phyloP scores from a whole-genome alignment of 371 early-diverging fungal species.

The Capniomyces stellatus region DNA sequence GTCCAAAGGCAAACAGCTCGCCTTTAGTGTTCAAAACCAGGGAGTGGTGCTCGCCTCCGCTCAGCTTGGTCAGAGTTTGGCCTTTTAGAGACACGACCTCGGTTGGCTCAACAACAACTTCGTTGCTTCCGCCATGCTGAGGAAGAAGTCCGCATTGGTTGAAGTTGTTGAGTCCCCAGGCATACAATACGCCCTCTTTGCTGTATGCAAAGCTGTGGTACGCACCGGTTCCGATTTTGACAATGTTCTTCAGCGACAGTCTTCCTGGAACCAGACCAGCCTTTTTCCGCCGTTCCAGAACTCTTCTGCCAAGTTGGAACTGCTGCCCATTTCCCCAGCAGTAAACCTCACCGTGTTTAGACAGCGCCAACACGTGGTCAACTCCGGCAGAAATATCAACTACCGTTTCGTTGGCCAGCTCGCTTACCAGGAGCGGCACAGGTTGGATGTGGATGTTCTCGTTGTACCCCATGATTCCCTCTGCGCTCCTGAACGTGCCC shows the following conservation, averaged over 20 bases:
- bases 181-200: conserved; percentile 39
- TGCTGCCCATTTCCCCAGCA: conserved; percentile 94
- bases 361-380: conserved; percentile 78
- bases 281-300: conserved; percentile 42
- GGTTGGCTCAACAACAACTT: conserved; percentile 28
- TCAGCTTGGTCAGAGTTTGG: conserved; percentile 30
- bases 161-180: conserved; percentile 92
- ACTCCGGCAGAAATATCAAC: conserved; percentile 71
- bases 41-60: conserved; percentile 81
- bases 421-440: conserved; percentile 36
- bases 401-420: conserved; percentile 27
- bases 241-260: conserved; percentile 36
- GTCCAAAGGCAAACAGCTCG: conserved; percentile 60
- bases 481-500: conserved; percentile 76
- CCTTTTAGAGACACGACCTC: conserved; percentile 31
- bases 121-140: conserved; percentile 24
- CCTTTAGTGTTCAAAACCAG: conserved; percentile 58
- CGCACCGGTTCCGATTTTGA: conserved; percentile 55
- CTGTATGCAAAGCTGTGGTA: conserved; percentile 64
- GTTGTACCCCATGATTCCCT: conserved; percentile 54
- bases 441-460: conserved; percentile 42
- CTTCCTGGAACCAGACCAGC: conserved; percentile 39
- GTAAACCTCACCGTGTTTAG: conserved; percentile 53
- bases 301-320: conserved; percentile 76
- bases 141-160: conserved; percentile 67